Conservation (phyloP, 768 basidiomycete genomes). For the Terana coerulea region DNA sequence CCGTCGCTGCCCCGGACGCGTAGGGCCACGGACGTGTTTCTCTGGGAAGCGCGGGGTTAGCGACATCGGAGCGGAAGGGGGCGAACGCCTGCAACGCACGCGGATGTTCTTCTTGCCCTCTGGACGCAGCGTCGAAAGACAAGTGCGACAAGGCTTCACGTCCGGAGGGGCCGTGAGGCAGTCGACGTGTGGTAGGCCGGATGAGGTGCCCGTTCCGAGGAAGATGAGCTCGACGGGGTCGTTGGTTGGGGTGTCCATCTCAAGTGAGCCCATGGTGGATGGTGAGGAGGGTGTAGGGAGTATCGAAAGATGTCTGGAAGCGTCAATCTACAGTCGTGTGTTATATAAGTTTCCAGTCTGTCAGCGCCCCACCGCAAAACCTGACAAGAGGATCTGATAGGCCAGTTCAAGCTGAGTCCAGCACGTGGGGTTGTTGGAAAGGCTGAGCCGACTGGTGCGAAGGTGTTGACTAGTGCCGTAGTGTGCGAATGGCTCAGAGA, state of each 20-base stretch:
- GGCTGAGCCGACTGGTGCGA: too few species aligned
- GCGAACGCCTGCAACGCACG: constrained; percentile 18
- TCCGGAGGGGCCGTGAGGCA: constrained; percentile 72
- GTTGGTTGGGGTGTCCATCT: constrained; percentile 2
- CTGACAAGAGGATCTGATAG: constrained; percentile 4
- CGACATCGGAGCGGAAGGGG: constrained; percentile 1
- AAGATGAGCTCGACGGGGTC: constrained; percentile 62
- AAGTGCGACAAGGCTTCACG: constrained; percentile 53
- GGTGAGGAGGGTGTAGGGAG: neutral
- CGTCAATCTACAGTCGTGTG: neutral
- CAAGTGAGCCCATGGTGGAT: constrained; percentile 15
- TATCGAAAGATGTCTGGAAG: neutral
- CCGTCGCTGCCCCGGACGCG: constrained; percentile 41
- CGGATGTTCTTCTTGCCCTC: constrained; percentile 81
- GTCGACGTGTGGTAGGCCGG: constrained; percentile 60
- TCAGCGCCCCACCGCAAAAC: neutral
- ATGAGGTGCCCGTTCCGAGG: constrained; percentile 81
- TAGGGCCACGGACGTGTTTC: constrained; percentile 77
- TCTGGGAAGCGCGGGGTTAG: constrained; percentile 10
- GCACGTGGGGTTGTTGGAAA: neutral
- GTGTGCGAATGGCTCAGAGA: too few species aligned
- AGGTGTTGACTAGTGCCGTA: too few species aligned
- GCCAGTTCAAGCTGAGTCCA: neutral
- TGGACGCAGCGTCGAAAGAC: constrained; percentile 60
- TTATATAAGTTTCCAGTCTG: neutral